Conservation (phyloP, 495 filamentous ascomycete species). For the Podospora pseudocomata region DNA sequence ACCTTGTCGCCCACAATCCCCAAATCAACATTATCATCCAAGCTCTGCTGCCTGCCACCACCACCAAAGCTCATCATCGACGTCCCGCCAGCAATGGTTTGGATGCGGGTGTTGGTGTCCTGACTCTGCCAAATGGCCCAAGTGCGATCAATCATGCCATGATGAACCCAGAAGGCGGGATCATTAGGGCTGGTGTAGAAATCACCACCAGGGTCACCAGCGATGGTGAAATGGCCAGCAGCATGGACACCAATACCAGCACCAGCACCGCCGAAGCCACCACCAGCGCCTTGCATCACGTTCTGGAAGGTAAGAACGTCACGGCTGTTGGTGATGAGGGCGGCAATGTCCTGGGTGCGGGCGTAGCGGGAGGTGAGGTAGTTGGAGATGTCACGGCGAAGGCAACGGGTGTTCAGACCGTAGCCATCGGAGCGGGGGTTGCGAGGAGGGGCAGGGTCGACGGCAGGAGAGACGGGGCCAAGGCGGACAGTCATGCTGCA, state of each 20-base stretch:
- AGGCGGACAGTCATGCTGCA: slow-evolving; percentile 48
- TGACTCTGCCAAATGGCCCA: slow-evolving; percentile 66
- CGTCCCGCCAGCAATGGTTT: slow-evolving; percentile 38
- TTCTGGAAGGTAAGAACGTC: slow-evolving; percentile 47
- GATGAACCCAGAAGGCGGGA: slow-evolving; percentile 65
- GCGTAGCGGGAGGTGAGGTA: slow-evolving; percentile 43
- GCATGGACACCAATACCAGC: slow-evolving; percentile 36
- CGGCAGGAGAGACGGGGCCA: slow-evolving; percentile 43
- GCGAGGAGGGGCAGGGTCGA: slow-evolving; percentile 34
- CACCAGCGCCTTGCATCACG: slow-evolving; percentile 34
- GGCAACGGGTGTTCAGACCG: slow-evolving; percentile 57
- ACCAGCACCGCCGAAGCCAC: slow-evolving; percentile 1
- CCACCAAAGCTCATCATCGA: slow-evolving; percentile 37
- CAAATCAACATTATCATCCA: slow-evolving; percentile 45
- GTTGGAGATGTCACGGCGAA: slow-evolving; percentile 61
- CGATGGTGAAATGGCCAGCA: slow-evolving; percentile 43
- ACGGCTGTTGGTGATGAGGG: slow-evolving; percentile 43
- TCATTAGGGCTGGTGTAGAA: slow-evolving; percentile 62
- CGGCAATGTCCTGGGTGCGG: slow-evolving; percentile 47
- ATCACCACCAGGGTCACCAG: slow-evolving; percentile 40
- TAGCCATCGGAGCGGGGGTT: slow-evolving; percentile 40
- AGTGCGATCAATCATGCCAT: slow-evolving; percentile 62
- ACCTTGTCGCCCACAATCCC: slow-evolving; percentile 37
- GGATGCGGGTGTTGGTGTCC: slow-evolving; percentile 33
- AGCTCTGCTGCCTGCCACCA: slow-evolving; percentile 30